Base-by-base conservation (phyloP, 2,329 filamentous ascomycete genomes). In the Ceratocystis cacaofunesta region DNA sequence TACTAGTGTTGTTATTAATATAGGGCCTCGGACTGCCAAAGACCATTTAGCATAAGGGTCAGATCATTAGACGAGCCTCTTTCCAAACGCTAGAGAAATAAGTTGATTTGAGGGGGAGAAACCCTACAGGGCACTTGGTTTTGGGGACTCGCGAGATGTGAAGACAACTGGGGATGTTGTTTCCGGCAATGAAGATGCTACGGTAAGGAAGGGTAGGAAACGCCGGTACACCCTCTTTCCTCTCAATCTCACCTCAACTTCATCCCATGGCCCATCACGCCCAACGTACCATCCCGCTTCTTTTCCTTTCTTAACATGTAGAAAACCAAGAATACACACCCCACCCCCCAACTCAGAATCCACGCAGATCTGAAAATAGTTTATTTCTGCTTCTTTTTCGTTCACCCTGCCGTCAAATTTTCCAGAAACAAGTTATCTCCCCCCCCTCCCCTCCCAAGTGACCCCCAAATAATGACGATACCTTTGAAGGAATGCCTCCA, bases 391-490 rank as follows among this genome's bases (percentile, higher is more conserved):
- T 25, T 30, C 25, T 30, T 5, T 55, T 55, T 55, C 19, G 7
- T 25, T 55, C 28, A 10, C 50, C 50, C 17, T 55, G 7, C 22
- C 22, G 25, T 15, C 6, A 6, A 30, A 17, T 3, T 22, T 25
- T 28, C 50, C 19, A 55, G 50, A 55, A 55, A 55, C 50, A 55
- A 55, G 5, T 55, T 12, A 6, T 48, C n/a, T 15, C 17, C 44
- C 17, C 44, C 44, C 46, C 46, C 19, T 30, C 22, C 1, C 19
- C 12, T 25, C 8, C 19, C 22, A 25, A 25, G 19, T 55, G 50
- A 55, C 50, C 50, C 50, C 50, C 50, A 55, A 55, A 55, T 19
- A 55, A 55, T 55, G 50, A 55, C 50, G 50, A 55, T 55, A 15
- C 12, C 50, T 12, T 55, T 55, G 50, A 55, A 55, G 50, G 50